Percentiles rank a stretch among this genome's conserved stretches.
phyloP scores from a whole-genome alignment of 2,329 filamentous ascomycete species.

The Leptographium radiaticola region DNA sequence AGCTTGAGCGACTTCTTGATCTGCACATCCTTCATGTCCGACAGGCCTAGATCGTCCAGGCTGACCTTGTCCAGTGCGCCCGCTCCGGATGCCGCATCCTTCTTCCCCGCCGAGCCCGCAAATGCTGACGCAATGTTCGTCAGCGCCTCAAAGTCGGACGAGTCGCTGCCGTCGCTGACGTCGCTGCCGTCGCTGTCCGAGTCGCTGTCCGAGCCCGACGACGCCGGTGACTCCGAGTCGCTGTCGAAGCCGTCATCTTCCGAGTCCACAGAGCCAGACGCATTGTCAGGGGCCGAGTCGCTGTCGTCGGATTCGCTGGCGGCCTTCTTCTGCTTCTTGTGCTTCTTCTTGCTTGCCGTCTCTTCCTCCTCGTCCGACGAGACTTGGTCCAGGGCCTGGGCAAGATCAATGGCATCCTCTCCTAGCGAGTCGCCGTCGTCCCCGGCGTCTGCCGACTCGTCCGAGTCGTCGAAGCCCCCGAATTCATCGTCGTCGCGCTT shows the following conservation, averaged over 20 bases:
- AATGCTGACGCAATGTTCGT: constrained; percentile 59
- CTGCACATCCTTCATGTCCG: constrained; percentile 57
- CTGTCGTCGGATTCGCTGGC: constrained; percentile 9
- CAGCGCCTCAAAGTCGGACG: constrained; percentile 45
- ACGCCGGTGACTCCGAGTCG: background rate
- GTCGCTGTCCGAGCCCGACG: background rate
- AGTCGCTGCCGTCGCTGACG: background rate
- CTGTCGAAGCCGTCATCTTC: constrained; percentile 30
- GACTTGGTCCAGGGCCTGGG: constrained; percentile 41
- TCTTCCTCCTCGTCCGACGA: constrained; percentile 37
- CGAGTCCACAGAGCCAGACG: background rate
- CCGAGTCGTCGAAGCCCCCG: constrained; percentile 33
- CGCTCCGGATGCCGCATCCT: constrained; percentile 23
- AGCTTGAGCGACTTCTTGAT: constrained; percentile 71
- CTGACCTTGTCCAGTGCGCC: constrained; percentile 54
- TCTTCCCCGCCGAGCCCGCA: constrained; percentile 42
- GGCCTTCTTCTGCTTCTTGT: constrained; percentile 31
- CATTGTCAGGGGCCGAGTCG: constrained; percentile 1
- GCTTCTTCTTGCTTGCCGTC: constrained; percentile 26
- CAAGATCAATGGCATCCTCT: constrained; percentile 46
- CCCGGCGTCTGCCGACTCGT: constrained; percentile 41
- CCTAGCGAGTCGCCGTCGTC: constrained; percentile 41
- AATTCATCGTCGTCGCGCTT: constrained; percentile 27
- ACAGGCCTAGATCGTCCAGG: constrained; percentile 59
- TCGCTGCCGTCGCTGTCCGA: constrained; percentile 13